Evolutionary conservation across 805 yeast genomes (phyloP).

Genomic region (Wickerhamomyces queroliae): DNA sequence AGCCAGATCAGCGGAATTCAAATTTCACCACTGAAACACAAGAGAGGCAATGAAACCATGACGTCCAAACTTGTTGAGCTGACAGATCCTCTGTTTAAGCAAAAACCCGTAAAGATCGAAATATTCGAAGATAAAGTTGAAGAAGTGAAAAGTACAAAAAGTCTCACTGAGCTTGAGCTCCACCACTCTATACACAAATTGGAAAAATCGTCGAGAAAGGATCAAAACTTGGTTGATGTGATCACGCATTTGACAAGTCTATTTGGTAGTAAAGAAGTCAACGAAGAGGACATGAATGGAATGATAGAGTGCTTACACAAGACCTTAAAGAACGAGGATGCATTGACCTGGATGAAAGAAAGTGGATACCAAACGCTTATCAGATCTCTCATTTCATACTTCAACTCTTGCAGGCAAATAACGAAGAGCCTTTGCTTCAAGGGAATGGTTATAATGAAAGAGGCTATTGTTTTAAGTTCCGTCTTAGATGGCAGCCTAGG

Average conservation of each 20-base stretch:
- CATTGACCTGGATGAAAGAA: slow-evolving; percentile 13
- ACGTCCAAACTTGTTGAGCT: slow-evolving; percentile 13
- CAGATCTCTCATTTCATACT: slow-evolving; percentile 12
- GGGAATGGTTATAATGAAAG: slow-evolving; percentile 20
- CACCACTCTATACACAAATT: slow-evolving; percentile 9
- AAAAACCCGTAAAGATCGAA: slow-evolving; percentile 12
- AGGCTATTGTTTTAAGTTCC: slow-evolving; percentile 15
- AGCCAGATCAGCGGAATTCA: slow-evolving; percentile 15
- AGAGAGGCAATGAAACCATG: slow-evolving; percentile 9
- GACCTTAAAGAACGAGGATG: slow-evolving; percentile 6
- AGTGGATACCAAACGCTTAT: slow-evolving; percentile 13
- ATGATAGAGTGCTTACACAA: slow-evolving; percentile 16
- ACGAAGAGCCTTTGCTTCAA: slow-evolving; percentile 20
- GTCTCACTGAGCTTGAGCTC: neutral
- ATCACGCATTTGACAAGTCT: slow-evolving; percentile 5
- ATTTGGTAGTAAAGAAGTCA: slow-evolving; percentile 12
- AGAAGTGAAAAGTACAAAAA: neutral
- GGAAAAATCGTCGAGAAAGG: slow-evolving; percentile 1
- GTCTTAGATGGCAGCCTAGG: slow-evolving; percentile 6
- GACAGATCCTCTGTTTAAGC: slow-evolving; percentile 20
- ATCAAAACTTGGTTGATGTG: slow-evolving; percentile 7
- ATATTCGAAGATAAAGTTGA: slow-evolving; percentile 19
- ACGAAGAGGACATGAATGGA: slow-evolving; percentile 8
- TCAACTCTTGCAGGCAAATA: slow-evolving; percentile 16
- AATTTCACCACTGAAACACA: slow-evolving; percentile 20